Conservation (phyloP, 345 rosid genomes). For the Pistacia vera region DNA sequence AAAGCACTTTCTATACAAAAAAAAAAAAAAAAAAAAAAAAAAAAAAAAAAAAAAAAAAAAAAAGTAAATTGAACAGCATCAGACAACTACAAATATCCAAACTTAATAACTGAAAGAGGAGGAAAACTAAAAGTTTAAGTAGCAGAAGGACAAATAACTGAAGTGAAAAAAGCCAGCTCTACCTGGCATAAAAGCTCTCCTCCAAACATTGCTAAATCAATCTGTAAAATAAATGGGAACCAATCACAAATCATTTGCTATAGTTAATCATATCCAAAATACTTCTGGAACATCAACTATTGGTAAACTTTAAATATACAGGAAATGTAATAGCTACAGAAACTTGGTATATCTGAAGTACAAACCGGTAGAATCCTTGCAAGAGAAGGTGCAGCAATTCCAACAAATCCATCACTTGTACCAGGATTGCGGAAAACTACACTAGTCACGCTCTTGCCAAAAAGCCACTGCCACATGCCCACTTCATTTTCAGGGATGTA, state of each 20-base stretch:
- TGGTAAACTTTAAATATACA: not conserved
- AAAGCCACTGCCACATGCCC: constrained; percentile 93
- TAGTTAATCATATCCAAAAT: constrained; percentile 14
- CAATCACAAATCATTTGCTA: constrained; percentile 21
- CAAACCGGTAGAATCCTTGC: constrained; percentile 97
- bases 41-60: not conserved
- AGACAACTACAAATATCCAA: constrained; percentile 11
- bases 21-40: not conserved
- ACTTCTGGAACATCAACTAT: constrained; percentile 1
- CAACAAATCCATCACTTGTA: constrained; percentile 77
- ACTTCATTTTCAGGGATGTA: constrained; percentile 88
- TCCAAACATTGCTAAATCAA: constrained; percentile 91
- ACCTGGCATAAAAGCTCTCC: constrained; percentile 98
- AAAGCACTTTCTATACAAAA: no score
- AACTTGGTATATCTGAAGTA: constrained; percentile 26
- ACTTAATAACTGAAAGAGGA: not conserved
- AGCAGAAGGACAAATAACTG: constrained; percentile 13
- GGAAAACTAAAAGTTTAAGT: not conserved
- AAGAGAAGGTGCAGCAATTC: constrained; percentile 93
- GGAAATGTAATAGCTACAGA: constrained; percentile 9
- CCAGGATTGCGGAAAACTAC: constrained; percentile 73
- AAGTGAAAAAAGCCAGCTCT: constrained; percentile 30
- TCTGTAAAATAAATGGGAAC: constrained; percentile 40
- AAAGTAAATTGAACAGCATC: not conserved
- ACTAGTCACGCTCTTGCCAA: constrained; percentile 85